These are phyloP conservation scores for Adiantum capillusveneris DNA, from an alignment of 75 land plant genomes.

Conservation along the genomic window DNA sequence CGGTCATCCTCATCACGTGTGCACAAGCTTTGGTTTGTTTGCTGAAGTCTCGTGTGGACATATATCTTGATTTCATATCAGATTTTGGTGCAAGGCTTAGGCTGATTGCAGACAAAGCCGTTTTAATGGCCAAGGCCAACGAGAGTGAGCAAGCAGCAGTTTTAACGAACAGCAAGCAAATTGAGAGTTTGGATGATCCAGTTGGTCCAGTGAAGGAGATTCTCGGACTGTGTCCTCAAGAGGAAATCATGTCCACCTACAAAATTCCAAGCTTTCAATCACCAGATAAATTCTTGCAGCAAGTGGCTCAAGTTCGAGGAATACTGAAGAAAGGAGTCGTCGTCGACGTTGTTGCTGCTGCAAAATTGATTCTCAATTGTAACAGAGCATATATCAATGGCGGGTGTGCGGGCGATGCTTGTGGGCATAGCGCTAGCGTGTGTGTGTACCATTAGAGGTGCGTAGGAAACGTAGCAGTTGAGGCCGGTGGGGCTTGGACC, in stretches of 20 bases:
- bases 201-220: constrained; percentile 89
- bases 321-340: constrained; percentile 87
- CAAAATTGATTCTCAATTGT: constrained; percentile 86
- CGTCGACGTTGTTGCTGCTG: constrained; percentile 70
- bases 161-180: constrained; percentile 82
- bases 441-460: too few relatives aligned
- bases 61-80: too few relatives aligned
- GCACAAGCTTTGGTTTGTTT: too few relatives aligned
- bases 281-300: constrained; percentile 80
- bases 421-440: too few relatives aligned
- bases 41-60: too few relatives aligned
- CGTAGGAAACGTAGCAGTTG: too few relatives aligned
- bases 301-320: constrained; percentile 77
- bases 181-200: constrained; percentile 86
- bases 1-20: too few relatives aligned
- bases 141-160: constrained; percentile 63
- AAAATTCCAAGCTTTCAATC: constrained; percentile 64
- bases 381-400: too few relatives aligned
- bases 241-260: constrained; percentile 63
- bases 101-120: too few relatives aligned
- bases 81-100: too few relatives aligned
- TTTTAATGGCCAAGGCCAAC: constrained; percentile 62
- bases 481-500: too few relatives aligned
- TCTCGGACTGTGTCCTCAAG: constrained; percentile 65
- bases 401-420: too few relatives aligned